Conservation (phyloP, 2,329 filamentous ascomycete genomes). For the Hymenoscyphus fraxineus region DNA sequence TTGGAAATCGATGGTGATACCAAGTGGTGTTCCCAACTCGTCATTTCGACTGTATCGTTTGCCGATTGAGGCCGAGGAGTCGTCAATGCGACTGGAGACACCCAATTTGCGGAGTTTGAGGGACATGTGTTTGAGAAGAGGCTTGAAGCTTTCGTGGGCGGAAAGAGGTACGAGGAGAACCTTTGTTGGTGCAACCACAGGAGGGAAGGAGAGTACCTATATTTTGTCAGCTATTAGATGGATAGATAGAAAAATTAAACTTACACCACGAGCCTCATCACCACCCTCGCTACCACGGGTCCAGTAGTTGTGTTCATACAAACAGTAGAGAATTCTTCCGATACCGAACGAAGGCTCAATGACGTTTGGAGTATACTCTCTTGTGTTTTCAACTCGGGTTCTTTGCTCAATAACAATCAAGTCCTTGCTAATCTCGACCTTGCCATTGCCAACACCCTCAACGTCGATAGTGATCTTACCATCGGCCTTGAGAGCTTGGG, state of each 20-base stretch:
- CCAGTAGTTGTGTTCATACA: constrained; percentile 97
- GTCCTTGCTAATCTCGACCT: constrained; percentile 75
- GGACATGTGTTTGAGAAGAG: constrained; percentile 69
- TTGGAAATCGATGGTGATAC: constrained; percentile 94
- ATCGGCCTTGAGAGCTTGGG: constrained; percentile 66
- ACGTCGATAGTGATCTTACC: constrained; percentile 79
- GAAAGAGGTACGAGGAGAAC: constrained; percentile 89
- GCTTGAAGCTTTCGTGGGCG: constrained; percentile 73
- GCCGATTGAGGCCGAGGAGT: constrained; percentile 87
- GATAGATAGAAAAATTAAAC: constrained; percentile 36
- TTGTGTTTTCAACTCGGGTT: constrained; percentile 74
- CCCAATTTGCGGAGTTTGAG: constrained; percentile 71
- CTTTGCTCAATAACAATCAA: constrained; percentile 80
- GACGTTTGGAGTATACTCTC: constrained; percentile 92
- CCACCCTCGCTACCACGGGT: constrained; percentile 65
- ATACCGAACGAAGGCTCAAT: constrained; percentile 98
- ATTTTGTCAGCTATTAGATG: constrained; percentile 13
- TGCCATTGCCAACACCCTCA: constrained; percentile 60
- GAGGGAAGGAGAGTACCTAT: constrained; percentile 71
- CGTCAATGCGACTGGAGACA: constrained; percentile 82
- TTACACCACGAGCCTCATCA: constrained; percentile 82
- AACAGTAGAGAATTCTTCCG: constrained; percentile 84
- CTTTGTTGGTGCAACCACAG: constrained; percentile 85
- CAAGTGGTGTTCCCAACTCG: constrained; percentile 90
- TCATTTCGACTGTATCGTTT: constrained; percentile 95